Evolutionary conservation across 1,284 basidiomycete genomes (phyloP).

Genomic region (Malassezia equina): DNA sequence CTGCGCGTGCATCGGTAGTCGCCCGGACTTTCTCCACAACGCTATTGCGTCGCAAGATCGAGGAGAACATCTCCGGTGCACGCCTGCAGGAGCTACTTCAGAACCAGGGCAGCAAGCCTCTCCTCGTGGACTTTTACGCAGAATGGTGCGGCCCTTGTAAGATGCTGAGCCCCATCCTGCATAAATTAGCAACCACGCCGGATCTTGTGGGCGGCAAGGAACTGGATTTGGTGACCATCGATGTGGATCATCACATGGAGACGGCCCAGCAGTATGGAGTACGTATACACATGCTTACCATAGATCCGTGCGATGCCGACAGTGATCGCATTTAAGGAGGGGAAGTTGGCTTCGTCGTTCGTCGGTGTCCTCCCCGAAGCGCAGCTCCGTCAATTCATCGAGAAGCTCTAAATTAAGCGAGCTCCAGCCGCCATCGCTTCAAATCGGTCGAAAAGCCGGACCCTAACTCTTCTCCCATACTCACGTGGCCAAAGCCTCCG

Average conservation of each 20-base stretch:
- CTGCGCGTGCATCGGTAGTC: not conserved
- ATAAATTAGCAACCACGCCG: slow-evolving; percentile 21
- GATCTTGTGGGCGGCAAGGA: slow-evolving; percentile 18
- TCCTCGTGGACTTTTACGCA: slow-evolving; percentile 35
- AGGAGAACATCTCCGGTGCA: slow-evolving; percentile 12
- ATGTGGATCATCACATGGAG: slow-evolving; percentile 28
- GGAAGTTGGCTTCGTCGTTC: slow-evolving; percentile 25
- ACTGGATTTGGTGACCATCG: slow-evolving; percentile 28
- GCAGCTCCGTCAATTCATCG: slow-evolving; percentile 29
- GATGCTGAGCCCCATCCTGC: slow-evolving; percentile 27
- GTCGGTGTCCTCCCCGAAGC: slow-evolving; percentile 32
- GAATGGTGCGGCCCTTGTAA: slow-evolving; percentile 39
- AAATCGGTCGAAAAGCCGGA: not conserved
- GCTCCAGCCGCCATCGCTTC: not conserved
- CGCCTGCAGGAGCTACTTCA: slow-evolving; percentile 11
- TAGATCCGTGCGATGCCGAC: slow-evolving; percentile 32
- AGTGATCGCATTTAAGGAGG: slow-evolving; percentile 27
- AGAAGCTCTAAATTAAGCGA: slow-evolving; percentile 10
- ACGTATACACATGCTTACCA: not conserved
- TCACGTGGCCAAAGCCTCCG: not conserved
- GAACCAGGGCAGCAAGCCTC: slow-evolving; percentile 2
- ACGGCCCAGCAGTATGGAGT: slow-evolving; percentile 24
- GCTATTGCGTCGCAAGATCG: slow-evolving; percentile 2
- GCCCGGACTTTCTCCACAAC: slow-evolving; percentile 5
- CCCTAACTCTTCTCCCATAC: no score